phyloP scores from a whole-genome alignment of 331 rosid species.

The Stylosanthes scabra region DNA sequence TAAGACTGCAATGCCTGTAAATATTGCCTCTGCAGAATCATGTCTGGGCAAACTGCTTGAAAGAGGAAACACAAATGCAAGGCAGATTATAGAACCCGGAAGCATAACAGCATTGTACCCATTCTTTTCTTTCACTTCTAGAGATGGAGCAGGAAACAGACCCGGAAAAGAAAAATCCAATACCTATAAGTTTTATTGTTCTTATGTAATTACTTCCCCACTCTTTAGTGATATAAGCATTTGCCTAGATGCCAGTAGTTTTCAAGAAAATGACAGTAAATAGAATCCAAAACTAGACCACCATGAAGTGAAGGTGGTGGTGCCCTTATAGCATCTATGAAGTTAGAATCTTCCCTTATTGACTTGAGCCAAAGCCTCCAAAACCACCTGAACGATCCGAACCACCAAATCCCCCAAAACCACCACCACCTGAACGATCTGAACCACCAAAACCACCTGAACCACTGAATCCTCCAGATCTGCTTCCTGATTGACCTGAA shows the following conservation, averaged over 20 bases:
- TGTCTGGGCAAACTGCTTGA: not conserved
- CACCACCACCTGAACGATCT: constrained; percentile 53
- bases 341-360: constrained; percentile 51
- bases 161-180: constrained; percentile 7
- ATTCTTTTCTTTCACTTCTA: not conserved
- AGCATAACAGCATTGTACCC: constrained; percentile 5
- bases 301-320: constrained; percentile 36
- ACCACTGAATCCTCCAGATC: constrained; percentile 50
- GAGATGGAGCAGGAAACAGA: constrained; percentile 4
- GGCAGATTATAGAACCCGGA: constrained; percentile 19
- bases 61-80: constrained; percentile 1
- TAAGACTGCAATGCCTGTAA: constrained; percentile 26
- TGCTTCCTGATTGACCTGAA: constrained; percentile 53
- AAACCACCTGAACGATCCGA: constrained; percentile 65
- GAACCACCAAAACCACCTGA: constrained; percentile 52
- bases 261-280: constrained; percentile 33
- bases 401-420: constrained; percentile 54
- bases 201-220: constrained; percentile 35
- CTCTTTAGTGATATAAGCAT: constrained; percentile 25
- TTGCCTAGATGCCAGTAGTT: constrained; percentile 35
- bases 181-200: constrained; percentile 25
- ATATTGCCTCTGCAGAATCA: constrained; percentile 22
- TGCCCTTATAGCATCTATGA: constrained; percentile 7
- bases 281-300: constrained; percentile 26
- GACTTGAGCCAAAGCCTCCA: constrained; percentile 57